Evolutionary conservation across 495 filamentous ascomycete species (phyloP).

Genomic region (Penicillium cosmopolitanum): DNA sequence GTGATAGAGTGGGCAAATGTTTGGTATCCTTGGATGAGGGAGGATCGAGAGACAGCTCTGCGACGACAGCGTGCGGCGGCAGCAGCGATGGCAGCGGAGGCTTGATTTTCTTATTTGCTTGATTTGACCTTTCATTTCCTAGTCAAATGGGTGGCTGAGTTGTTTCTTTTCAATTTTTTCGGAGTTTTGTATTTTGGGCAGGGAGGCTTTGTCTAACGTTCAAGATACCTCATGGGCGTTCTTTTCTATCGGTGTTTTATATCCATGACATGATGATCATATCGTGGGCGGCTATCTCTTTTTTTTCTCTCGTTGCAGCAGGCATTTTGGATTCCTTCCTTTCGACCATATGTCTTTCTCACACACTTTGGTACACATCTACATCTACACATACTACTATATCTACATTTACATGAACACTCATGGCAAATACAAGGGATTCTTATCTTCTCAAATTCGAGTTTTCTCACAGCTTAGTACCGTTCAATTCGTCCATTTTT

Average conservation of each 20-base stretch:
- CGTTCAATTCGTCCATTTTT: no score
- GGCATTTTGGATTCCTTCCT: slow-evolving; percentile 2
- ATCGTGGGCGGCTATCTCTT: slow-evolving; percentile 5
- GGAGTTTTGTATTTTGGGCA: slow-evolving; percentile 8
- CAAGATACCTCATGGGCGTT: slow-evolving; percentile 8
- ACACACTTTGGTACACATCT: background rate
- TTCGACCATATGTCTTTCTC: slow-evolving; percentile 14
- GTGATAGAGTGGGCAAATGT: slow-evolving; percentile 45
- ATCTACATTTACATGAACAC: slow-evolving; percentile 5
- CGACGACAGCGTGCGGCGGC: slow-evolving; percentile 5
- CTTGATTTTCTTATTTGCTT: slow-evolving; percentile 3
- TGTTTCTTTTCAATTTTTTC: slow-evolving; percentile 8
- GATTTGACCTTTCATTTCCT: slow-evolving; percentile 16
- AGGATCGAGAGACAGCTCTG: slow-evolving; percentile 19
- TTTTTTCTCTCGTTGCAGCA: slow-evolving; percentile 3
- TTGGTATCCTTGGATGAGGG: slow-evolving; percentile 52
- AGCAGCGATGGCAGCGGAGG: slow-evolving; percentile 13
- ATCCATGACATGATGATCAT: slow-evolving; percentile 3
- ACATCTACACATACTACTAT: background rate
- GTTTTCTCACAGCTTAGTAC: no score
- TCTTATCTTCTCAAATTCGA: background rate
- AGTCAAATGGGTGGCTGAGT: slow-evolving; percentile 1
- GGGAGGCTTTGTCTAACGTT: slow-evolving; percentile 10
- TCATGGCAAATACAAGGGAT: slow-evolving; percentile 1
- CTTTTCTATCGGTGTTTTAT: background rate